Evolutionary conservation across 139 green algal genomes (phyloP).

Genomic region (Tetradesmus lagerheimii): DNA sequence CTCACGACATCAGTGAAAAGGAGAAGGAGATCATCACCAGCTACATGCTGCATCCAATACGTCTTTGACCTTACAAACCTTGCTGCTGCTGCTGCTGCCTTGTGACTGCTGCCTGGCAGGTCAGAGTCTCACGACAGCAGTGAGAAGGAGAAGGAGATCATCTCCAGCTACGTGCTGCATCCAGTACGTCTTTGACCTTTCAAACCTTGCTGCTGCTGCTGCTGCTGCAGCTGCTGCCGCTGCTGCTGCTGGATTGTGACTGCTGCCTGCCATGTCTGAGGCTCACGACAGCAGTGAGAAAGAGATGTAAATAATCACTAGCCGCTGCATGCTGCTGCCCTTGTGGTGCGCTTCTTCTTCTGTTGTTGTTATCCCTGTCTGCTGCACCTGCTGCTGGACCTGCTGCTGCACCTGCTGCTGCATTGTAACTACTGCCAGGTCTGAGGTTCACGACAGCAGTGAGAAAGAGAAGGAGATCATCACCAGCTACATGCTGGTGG

Average conservation of each 20-base stretch:
- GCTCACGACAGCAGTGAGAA: neutral
- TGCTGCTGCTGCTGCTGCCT: no score
- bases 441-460: neutral
- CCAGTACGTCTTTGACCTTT: no score
- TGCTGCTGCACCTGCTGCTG: no score
- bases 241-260: neutral
- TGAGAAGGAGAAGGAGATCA: slow-evolving; percentile 1
- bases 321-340: neutral
- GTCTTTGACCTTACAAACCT: no score
- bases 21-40: neutral
- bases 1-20: neutral
- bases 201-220: no score
- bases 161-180: slow-evolving; percentile 1
- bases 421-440: no score
- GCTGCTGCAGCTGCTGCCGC: no score
- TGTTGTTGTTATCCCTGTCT: no score
- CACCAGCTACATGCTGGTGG: slow-evolving; percentile 10
- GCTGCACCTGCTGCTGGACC: no score
- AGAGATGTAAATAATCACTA: neutral
- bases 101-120: no score
- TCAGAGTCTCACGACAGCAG: neutral
- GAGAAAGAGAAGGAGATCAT: neutral
- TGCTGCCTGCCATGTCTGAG: slow-evolving; percentile 25
- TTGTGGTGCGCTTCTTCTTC: no score
- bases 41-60: no score